Percentiles rank a stretch among this genome's conserved stretches.
Conservation (phyloP, 345 rosid species). For the Orychophragmus violaceus region DNA sequence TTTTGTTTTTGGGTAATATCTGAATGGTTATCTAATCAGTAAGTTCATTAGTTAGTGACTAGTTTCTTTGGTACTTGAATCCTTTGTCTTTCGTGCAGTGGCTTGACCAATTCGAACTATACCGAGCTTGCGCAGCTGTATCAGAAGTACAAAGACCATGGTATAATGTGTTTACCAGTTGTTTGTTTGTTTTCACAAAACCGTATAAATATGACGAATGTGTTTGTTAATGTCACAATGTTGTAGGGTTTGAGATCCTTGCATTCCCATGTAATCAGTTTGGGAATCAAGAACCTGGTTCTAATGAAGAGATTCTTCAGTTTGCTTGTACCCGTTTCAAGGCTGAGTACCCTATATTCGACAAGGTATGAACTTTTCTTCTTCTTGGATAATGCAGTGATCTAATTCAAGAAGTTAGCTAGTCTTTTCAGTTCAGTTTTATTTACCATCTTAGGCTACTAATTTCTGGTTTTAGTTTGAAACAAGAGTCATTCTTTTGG, state of each 20-base stretch:
- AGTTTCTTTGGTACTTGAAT: neutral
- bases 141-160: slow-evolving; percentile 76
- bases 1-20: neutral
- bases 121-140: slow-evolving; percentile 77
- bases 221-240: neutral
- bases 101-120: slow-evolving; percentile 88
- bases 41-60: neutral
- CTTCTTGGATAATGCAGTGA: neutral
- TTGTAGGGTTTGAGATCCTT: slow-evolving; percentile 72
- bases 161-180: slow-evolving; percentile 28
- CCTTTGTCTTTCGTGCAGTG: slow-evolving; percentile 41
- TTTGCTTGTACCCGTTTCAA: slow-evolving; percentile 87
- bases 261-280: slow-evolving; percentile 97
- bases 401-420: neutral
- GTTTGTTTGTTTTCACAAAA: neutral
- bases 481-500: neutral
- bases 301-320: slow-evolving; percentile 63
- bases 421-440: neutral
- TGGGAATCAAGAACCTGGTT: slow-evolving; percentile 82
- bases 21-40: neutral
- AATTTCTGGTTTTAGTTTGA: neutral
- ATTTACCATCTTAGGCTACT: too few species aligned
- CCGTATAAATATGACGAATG: neutral
- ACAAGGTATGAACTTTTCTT: slow-evolving; percentile 45
- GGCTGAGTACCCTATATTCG: slow-evolving; percentile 90